These are phyloP conservation scores for Podaxis sp. DNA, from an alignment of 768 basidiomycete genomes.

Conservation along the genomic window DNA sequence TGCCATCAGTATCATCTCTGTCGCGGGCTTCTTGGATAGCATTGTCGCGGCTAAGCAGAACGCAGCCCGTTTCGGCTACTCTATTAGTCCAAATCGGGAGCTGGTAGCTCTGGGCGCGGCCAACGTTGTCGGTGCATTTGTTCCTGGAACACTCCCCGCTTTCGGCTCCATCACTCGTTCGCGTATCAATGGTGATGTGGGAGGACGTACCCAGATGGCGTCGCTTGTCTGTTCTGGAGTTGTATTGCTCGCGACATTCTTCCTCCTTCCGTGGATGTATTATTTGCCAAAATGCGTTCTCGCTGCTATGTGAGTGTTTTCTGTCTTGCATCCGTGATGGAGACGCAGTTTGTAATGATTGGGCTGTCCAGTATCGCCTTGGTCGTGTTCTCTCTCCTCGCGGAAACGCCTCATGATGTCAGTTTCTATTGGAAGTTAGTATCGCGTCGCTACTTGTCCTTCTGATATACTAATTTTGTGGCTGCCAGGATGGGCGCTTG, in stretches of 20 bases:
- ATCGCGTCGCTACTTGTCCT: background rate
- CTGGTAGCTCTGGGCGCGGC: constrained; percentile 88
- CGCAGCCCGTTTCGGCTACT: constrained; percentile 76
- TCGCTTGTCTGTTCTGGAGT: constrained; percentile 71
- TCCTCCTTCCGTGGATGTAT: constrained; percentile 81
- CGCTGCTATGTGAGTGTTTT: constrained; percentile 68
- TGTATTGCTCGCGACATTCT: constrained; percentile 83
- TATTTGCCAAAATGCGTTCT: constrained; percentile 88
- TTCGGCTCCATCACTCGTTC: constrained; percentile 92
- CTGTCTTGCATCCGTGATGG: background rate
- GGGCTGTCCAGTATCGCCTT: constrained; percentile 66
- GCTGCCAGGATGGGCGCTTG: constrained; percentile 77
- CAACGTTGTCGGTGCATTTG: constrained; percentile 73
- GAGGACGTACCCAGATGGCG: constrained; percentile 86
- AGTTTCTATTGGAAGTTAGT: constrained; percentile 77
- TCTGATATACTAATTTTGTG: background rate
- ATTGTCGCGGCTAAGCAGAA: constrained; percentile 96
- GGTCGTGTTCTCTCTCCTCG: constrained; percentile 79
- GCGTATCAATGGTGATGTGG: constrained; percentile 86
- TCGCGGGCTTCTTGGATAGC: constrained; percentile 91
- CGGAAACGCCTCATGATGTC: constrained; percentile 85
- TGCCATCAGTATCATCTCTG: constrained; percentile 56
- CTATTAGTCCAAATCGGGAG: constrained; percentile 92
- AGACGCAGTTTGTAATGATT: background rate
- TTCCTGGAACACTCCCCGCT: constrained; percentile 88